Conservation (phyloP, 768 basidiomycete genomes). For the Tylopilus rubrobrunneus region DNA sequence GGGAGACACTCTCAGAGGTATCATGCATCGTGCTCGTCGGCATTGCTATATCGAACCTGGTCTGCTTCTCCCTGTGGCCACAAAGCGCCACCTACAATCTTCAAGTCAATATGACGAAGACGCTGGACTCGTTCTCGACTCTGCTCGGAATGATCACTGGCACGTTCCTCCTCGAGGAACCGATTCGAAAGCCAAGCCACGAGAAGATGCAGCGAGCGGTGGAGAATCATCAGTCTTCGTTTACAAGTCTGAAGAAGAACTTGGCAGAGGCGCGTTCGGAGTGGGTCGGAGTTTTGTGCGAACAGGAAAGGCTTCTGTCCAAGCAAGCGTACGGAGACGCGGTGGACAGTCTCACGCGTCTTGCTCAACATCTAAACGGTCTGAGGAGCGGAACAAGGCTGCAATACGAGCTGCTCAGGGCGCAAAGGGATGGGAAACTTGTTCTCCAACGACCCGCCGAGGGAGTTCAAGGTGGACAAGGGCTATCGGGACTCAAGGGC, state of each 20-base stretch:
- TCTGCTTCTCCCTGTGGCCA: conserved; percentile 83
- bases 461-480: conserved; percentile 13
- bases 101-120: conserved; percentile 80
- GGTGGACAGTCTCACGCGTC: conserved; percentile 78
- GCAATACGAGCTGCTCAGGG: conserved; percentile 77
- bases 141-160: conserved; percentile 77
- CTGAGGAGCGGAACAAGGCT: conserved; percentile 78
- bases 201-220: conserved; percentile 76
- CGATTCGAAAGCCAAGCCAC: conserved; percentile 50
- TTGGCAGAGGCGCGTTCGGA: conserved; percentile 87
- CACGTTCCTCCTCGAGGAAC: conserved; percentile 81
- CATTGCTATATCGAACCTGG: conserved; percentile 70
- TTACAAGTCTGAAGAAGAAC: conserved; percentile 84
- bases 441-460: conserved; percentile 23
- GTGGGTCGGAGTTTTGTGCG: conserved; percentile 42
- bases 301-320: conserved; percentile 24
- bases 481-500: conserved; percentile 18
- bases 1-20: conserved; percentile 68
- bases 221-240: conserved; percentile 81
- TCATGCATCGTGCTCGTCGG: conserved; percentile 77
- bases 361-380: conserved; percentile 93
- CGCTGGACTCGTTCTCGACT: conserved; percentile 85
- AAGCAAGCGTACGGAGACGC: conserved; percentile 78
- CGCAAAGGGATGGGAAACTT: conserved; percentile 45
- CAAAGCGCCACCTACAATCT: conserved; percentile 80